Base-by-base conservation (phyloP, 2,329 filamentous ascomycete species). In the Clonostachys byssicola region DNA sequence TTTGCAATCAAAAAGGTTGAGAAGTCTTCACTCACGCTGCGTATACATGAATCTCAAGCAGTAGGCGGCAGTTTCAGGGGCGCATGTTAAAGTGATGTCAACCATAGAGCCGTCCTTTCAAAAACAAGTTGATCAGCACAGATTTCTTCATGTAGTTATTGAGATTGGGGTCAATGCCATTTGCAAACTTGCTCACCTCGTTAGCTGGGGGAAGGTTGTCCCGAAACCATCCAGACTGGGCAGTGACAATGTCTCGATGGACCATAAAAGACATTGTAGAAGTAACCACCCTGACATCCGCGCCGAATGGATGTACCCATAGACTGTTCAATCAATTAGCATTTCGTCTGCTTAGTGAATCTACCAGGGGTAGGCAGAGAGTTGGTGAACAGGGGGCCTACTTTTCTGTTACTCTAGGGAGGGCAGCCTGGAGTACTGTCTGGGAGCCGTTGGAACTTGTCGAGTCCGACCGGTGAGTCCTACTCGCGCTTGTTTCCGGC, bases 31-130 rank as follows among this genome's bases (percentile, higher is more conserved):
- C 64, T 48, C 49, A 66, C 66, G 54, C 17, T 60, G 51, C 6
- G 61, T 65, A 46, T 70, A 70, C 44, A 68, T 59, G 48, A 62
- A 70, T 30, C 56, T 54, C 20, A 69, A 55, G 45, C 61, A 61
- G 45, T 63, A 58, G 6, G 51, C 61, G 14, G 60, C 52, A 14
- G 62, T 54, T 40, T 56, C 55, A 7, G 55, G 52, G 18, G 57
- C 54, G 40, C 54, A 56, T 1, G 52, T 42, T 14, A 65, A 40
- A 38, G 51, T 38, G 12, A 69, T 45, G 12, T 54, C 51, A 12
- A 61, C 54, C 2, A 58, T 57, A 5, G 52, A 45, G 10, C 59
- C 60, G 38, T 61, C 54, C 66, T 69, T 34, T 30, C 23, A 30
- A 30, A 10, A 30, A 30, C 23, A 30, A 30, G 8, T 9, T 30